Evolutionary conservation across 148 eudicot genomes (phyloP).

Genomic region (Chenopodium berlandieri): DNA sequence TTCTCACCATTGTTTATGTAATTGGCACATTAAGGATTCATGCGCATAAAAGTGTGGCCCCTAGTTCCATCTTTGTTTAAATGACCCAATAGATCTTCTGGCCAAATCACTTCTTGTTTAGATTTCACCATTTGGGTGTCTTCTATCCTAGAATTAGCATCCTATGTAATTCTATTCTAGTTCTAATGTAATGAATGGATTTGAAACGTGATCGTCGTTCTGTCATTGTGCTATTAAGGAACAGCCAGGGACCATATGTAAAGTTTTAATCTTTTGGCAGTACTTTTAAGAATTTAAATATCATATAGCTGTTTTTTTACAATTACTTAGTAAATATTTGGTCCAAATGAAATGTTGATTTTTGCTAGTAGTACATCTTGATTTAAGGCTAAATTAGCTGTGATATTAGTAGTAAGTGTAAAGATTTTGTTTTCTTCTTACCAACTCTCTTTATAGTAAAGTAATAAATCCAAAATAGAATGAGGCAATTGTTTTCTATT

Average conservation of each 20-base stretch:
- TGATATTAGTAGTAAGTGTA: background rate
- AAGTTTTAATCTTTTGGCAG: too few relatives aligned
- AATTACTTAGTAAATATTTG: background rate
- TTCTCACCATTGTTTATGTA: background rate
- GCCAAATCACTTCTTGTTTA: background rate
- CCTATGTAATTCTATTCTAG: background rate
- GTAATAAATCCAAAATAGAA: background rate
- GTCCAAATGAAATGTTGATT: background rate
- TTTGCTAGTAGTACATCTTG: background rate
- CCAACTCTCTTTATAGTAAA: slow-evolving; percentile 7
- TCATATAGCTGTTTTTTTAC: background rate
- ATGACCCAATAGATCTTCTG: background rate
- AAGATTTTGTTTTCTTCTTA: slow-evolving; percentile 10
- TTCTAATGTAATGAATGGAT: background rate
- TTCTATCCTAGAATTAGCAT: background rate
- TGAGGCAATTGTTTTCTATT: background rate
- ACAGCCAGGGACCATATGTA: too few relatives aligned
- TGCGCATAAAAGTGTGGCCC: background rate
- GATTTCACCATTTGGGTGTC: background rate
- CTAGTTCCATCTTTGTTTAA: background rate
- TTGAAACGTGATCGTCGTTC: background rate
- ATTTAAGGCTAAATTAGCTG: background rate
- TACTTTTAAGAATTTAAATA: background rate
- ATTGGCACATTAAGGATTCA: background rate
- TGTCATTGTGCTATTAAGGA: too few relatives aligned